phyloP scores from a whole-genome alignment of 2,329 filamentous ascomycete genomes.

The Metarhizium rileyi region DNA sequence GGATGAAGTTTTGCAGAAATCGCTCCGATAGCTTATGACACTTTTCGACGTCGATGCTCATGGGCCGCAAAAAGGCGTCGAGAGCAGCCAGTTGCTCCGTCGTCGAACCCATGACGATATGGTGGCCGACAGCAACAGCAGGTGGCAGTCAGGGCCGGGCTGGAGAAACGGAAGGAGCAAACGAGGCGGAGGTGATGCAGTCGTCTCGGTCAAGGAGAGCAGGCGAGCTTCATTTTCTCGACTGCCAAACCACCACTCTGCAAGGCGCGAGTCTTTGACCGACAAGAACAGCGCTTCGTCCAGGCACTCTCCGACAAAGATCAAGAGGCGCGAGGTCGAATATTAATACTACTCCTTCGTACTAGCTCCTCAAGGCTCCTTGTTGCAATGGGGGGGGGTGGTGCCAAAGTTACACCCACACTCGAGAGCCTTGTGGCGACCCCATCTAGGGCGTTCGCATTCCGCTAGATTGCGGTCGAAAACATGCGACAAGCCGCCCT shows the following conservation, averaged over 20 bases:
- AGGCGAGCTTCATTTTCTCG: background rate
- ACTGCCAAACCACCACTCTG: background rate
- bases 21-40: constrained; percentile 37
- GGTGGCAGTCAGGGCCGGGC: background rate
- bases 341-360: background rate
- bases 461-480: too few relatives aligned
- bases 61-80: constrained; percentile 39
- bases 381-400: background rate
- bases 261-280: background rate
- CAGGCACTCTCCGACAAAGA: background rate
- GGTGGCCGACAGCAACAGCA: background rate
- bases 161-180: background rate
- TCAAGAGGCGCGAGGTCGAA: background rate
- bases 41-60: constrained; percentile 36
- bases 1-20: constrained; percentile 36
- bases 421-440: background rate
- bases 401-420: background rate
- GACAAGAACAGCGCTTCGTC: background rate
- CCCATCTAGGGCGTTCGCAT: background rate
- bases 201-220: background rate
- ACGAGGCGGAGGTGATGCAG: background rate
- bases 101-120: constrained; percentile 5
- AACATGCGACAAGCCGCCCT: background rate
- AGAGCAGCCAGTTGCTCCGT: constrained; percentile 12
- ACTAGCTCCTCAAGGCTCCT: background rate